A percentile compares a stretch with the other conserved stretches of the same genome.
Evolutionary conservation across 2,329 filamentous ascomycete species (phyloP).

Genomic region (Purpureocillium lavendulum): DNA sequence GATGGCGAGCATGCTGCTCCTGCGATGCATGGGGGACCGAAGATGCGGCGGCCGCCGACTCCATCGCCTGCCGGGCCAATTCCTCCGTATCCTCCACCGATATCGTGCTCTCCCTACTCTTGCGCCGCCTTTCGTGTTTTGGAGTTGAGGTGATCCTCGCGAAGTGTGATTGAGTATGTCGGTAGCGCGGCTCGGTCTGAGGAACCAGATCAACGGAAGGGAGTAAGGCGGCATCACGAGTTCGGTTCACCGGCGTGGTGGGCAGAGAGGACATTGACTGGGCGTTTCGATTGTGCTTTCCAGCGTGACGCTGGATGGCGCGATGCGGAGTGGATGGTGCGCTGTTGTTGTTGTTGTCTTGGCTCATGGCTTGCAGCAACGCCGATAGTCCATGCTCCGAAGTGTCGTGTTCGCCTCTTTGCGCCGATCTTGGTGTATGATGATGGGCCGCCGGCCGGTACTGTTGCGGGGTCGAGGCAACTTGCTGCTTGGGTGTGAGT

Average conservation of each 20-base stretch:
- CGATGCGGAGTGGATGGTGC: slow-evolving; percentile 63
- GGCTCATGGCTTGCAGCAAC: slow-evolving; percentile 71
- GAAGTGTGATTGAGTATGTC: slow-evolving; percentile 30
- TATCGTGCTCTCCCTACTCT: slow-evolving; percentile 79
- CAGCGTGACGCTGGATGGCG: slow-evolving; percentile 36
- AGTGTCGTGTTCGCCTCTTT: slow-evolving; percentile 36
- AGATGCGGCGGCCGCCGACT: slow-evolving; percentile 41
- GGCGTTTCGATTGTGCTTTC: slow-evolving; percentile 63
- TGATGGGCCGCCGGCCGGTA: slow-evolving; percentile 40
- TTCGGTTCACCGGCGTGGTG: slow-evolving; percentile 58
- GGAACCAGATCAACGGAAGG: slow-evolving; percentile 56
- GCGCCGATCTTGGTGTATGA: slow-evolving; percentile 37
- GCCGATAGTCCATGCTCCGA: slow-evolving; percentile 62
- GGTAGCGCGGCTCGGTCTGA: slow-evolving; percentile 47
- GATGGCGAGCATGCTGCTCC: slow-evolving; percentile 17
- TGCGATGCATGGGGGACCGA: slow-evolving; percentile 16
- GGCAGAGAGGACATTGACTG: slow-evolving; percentile 83
- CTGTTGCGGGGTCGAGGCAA: slow-evolving; percentile 34
- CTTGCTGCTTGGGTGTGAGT: slow-evolving; percentile 47
- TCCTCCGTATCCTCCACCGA: slow-evolving; percentile 58
- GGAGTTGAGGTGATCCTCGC: slow-evolving; percentile 36
- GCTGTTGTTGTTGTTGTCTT: slow-evolving; percentile 53
- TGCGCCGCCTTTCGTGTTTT: slow-evolving; percentile 40
- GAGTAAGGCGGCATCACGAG: slow-evolving; percentile 42
- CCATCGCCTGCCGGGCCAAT: slow-evolving; percentile 44